phyloP scores from a whole-genome alignment of 2,329 filamentous ascomycete genomes.

The Pseudocercospora eumusae region DNA sequence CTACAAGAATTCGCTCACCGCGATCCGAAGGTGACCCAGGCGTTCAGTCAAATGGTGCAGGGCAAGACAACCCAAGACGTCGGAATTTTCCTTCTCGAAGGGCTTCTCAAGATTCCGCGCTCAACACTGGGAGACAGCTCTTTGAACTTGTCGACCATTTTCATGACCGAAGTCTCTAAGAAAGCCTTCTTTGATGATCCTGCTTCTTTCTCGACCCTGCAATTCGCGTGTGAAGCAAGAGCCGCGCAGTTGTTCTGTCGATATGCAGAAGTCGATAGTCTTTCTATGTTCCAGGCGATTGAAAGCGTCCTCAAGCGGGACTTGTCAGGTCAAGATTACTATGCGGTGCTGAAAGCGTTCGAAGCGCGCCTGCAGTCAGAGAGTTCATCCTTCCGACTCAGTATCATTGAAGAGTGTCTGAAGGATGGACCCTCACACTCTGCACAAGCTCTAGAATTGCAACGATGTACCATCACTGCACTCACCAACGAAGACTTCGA shows the following conservation, averaged over 20 bases:
- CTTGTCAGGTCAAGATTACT: not conserved
- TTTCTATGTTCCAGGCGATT: not conserved
- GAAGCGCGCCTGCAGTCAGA: not conserved
- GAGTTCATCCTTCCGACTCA: not conserved
- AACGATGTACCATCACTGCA: not conserved
- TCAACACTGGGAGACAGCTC: not conserved
- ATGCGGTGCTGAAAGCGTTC: slow-evolving; percentile 5
- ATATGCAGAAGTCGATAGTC: not conserved
- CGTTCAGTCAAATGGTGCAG: not conserved
- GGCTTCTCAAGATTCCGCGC: not conserved
- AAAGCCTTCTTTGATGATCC: no score
- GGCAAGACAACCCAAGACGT: not conserved
- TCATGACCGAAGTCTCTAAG: not conserved
- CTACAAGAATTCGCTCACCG: not conserved
- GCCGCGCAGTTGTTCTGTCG: not conserved
- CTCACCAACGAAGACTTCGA: slow-evolving; percentile 3
- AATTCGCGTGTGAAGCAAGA: not conserved
- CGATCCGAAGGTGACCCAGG: not conserved
- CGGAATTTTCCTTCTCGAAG: not conserved
- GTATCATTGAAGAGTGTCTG: not conserved
- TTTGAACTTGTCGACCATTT: not conserved
- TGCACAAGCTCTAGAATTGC: not conserved
- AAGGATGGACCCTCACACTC: not conserved
- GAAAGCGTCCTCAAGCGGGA: not conserved
- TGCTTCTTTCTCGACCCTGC: not conserved